Evolutionary conservation across 148 eudicot species (phyloP).

Genomic region (Vaccinium darrowii): DNA sequence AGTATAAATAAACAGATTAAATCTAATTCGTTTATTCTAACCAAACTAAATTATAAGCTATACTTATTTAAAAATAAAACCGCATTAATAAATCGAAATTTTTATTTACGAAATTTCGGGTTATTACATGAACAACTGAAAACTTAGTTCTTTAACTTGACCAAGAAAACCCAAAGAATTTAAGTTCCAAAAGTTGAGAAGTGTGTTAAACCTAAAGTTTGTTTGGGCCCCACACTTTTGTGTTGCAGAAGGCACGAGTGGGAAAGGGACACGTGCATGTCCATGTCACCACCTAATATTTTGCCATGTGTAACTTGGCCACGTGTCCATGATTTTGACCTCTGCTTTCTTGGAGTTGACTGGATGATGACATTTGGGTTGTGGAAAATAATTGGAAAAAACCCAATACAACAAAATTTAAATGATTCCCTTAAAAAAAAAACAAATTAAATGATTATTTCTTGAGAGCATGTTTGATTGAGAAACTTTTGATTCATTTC

Average conservation of each 20-base stretch:
- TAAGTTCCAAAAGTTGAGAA: conserved; percentile 1
- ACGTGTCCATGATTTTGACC: background rate
- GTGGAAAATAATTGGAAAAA: background rate
- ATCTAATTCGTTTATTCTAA: too few relatives aligned
- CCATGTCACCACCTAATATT: background rate
- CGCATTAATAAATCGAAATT: too few relatives aligned
- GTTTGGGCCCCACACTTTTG: background rate
- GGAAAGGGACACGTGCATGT: background rate
- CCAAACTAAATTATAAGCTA: too few relatives aligned
- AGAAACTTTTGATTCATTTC: too few relatives aligned
- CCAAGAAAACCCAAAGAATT: background rate
- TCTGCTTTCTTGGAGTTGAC: conserved; percentile 6
- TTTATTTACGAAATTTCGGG: too few relatives aligned
- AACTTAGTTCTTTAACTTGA: background rate
- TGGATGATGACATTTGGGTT: background rate
- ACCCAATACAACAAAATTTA: too few relatives aligned
- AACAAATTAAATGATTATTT: background rate
- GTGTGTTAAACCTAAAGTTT: background rate
- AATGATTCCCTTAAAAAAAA: background rate
- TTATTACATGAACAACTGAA: background rate
- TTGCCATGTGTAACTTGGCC: background rate
- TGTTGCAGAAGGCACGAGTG: background rate
- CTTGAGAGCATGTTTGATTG: too few relatives aligned
- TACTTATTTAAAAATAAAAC: too few relatives aligned
- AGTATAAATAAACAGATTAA: too few relatives aligned